Evolutionary conservation across 345 rosid species (phyloP).

Genomic region (Lagerstroemia speciosa): DNA sequence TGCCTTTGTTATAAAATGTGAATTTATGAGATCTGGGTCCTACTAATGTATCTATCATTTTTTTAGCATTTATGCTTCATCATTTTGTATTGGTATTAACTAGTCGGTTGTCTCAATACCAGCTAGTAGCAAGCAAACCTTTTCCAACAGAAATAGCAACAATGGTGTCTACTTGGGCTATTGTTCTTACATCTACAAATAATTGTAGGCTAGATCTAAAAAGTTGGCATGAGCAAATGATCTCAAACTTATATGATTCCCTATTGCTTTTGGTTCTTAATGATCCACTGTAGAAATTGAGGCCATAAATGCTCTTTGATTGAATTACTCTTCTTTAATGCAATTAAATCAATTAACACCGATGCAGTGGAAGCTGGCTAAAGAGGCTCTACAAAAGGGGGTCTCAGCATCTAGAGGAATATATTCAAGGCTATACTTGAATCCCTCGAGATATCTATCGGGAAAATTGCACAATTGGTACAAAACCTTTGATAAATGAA

Average conservation of each 20-base stretch:
- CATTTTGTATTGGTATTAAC: background rate
- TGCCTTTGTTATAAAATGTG: background rate
- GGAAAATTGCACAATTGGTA: too few relatives aligned
- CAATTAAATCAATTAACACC: too few relatives aligned
- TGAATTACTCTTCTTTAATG: background rate
- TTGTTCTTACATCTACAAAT: slow-evolving; percentile 64
- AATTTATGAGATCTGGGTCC: background rate
- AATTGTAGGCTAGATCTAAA: slow-evolving; percentile 47
- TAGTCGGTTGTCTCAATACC: background rate
- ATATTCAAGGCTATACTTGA: slow-evolving; percentile 72
- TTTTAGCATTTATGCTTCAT: background rate
- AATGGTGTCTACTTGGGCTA: slow-evolving; percentile 84
- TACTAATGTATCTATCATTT: too few relatives aligned
- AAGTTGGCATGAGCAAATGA: slow-evolving; percentile 71
- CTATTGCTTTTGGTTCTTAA: too few relatives aligned
- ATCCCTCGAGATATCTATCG: slow-evolving; percentile 80
- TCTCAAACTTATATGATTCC: too few relatives aligned
- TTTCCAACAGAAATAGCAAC: slow-evolving; percentile 50
- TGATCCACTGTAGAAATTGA: too few relatives aligned
- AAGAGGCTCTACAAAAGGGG: slow-evolving; percentile 93
- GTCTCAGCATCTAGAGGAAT: slow-evolving; percentile 72
- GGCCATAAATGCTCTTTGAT: too few relatives aligned
- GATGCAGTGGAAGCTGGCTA: slow-evolving; percentile 91
- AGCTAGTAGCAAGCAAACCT: slow-evolving; percentile 64
- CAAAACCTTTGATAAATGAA: too few relatives aligned